These are phyloP conservation scores for Ophiostoma montium DNA, from an alignment of 2,329 filamentous ascomycete genomes.

Conservation along the genomic window DNA sequence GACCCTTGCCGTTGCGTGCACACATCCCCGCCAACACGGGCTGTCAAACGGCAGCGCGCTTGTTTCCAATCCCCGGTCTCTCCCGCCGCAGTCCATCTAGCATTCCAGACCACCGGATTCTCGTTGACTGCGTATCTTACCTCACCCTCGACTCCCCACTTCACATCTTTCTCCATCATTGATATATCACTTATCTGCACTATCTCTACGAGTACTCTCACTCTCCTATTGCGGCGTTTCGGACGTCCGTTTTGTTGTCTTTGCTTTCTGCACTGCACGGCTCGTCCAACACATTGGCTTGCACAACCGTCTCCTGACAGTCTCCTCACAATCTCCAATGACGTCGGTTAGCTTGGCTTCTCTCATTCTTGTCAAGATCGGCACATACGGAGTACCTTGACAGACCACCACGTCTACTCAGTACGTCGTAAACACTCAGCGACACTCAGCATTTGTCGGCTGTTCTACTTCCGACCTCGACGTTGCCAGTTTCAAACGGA, in stretches of 20 bases:
- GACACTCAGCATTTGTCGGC: too few species aligned
- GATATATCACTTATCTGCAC: conserved; percentile 10
- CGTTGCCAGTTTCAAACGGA: conserved; percentile 1
- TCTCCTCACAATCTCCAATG: conserved; percentile 27
- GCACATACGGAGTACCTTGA: conserved; percentile 20
- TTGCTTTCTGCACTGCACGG: conserved; percentile 2
- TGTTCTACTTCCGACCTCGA: not conserved
- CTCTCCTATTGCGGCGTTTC: conserved; percentile 1
- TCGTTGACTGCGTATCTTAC: conserved; percentile 7
- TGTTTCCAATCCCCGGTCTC: conserved; percentile 5
- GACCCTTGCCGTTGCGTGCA: too few species aligned
- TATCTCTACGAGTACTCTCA: too few species aligned
- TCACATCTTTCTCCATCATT: conserved; percentile 4
- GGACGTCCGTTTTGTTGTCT: not conserved
- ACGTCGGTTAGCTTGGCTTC: conserved; percentile 44
- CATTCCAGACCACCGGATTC: conserved; percentile 4
- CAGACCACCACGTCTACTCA: conserved; percentile 23
- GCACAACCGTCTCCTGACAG: conserved; percentile 10
- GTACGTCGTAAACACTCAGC: too few species aligned
- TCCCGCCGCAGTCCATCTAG: conserved; percentile 1
- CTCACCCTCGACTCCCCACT: too few species aligned
- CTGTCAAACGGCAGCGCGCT: not conserved
- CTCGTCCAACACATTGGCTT: not conserved
- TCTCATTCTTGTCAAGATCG: conserved; percentile 39
- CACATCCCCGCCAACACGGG: not conserved